These are phyloP conservation scores for Mycena vulgaris DNA, from an alignment of 768 basidiomycete species.

Conservation along the genomic window DNA sequence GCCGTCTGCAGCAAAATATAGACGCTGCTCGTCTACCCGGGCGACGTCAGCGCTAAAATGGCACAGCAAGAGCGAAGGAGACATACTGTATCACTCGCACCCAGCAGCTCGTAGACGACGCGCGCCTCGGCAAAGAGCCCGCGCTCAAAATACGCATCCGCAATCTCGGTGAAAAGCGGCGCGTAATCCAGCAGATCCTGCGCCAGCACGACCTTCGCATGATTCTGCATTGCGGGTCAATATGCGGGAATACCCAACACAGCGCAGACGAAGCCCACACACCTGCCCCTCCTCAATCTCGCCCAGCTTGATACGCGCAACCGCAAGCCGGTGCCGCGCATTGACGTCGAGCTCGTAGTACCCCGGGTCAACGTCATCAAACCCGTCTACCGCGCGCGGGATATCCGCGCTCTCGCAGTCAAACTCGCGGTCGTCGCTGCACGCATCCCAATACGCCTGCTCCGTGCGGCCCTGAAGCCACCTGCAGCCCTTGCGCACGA, in stretches of 20 bases:
- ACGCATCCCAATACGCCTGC: conserved; percentile 85
- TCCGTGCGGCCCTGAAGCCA: conserved; percentile 92
- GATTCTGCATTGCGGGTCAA: conserved; percentile 64
- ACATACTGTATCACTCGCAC: conserved; percentile 77
- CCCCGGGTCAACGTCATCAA: conserved; percentile 68
- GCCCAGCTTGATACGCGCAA: conserved; percentile 86
- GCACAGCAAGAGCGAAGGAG: not conserved
- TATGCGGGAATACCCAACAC: not conserved
- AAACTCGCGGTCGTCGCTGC: conserved; percentile 92
- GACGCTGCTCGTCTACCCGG: conserved; percentile 79
- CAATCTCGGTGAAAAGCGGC: conserved; percentile 85
- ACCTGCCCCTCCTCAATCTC: conserved; percentile 89
- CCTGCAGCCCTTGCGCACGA: conserved; percentile 82
- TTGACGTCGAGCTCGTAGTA: conserved; percentile 79
- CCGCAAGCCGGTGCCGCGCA: conserved; percentile 86
- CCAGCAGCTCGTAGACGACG: conserved; percentile 85
- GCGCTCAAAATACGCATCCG: conserved; percentile 85
- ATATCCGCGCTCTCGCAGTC: conserved; percentile 60
- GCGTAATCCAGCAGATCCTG: conserved; percentile 86
- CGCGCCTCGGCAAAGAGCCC: conserved; percentile 85
- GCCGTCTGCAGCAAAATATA: conserved; percentile 85
- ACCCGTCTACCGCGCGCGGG: conserved; percentile 49
- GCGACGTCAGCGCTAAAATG: not conserved
- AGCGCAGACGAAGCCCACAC: conserved; percentile 38
- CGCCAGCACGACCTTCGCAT: conserved; percentile 78